These are phyloP conservation scores for Arthrobotrys iridis DNA, from an alignment of 2,329 filamentous ascomycete species.

Conservation along the genomic window DNA sequence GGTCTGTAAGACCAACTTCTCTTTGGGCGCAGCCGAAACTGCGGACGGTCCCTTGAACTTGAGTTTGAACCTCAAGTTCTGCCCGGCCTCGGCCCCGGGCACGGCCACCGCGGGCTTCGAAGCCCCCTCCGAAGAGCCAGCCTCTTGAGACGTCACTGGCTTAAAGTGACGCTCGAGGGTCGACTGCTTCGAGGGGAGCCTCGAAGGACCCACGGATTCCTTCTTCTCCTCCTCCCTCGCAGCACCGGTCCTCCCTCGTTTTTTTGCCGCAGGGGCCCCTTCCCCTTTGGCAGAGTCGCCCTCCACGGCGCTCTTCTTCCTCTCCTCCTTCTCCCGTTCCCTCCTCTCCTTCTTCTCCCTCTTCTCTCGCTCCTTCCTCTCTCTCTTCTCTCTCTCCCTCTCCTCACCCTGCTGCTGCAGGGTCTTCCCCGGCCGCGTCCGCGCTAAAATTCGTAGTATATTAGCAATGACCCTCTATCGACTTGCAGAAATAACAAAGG, in stretches of 20 bases:
- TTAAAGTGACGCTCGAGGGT: slow-evolving; percentile 34
- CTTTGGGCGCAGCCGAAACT: slow-evolving; percentile 9
- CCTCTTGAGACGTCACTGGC: slow-evolving; percentile 22
- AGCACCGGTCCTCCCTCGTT: not conserved
- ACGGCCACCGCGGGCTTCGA: not conserved
- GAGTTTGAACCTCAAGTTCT: slow-evolving; percentile 26
- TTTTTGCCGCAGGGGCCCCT: not conserved
- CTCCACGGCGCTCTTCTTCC: not conserved
- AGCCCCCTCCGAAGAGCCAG: not conserved
- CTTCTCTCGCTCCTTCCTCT: not conserved
- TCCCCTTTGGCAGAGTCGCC: not conserved
- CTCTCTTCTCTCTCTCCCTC: not conserved
- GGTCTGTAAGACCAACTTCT: slow-evolving; percentile 34
- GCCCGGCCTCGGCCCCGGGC: slow-evolving; percentile 5
- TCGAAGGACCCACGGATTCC: not conserved
- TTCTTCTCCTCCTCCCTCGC: slow-evolving; percentile 8
- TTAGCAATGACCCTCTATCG: not conserved
- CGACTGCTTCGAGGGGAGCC: slow-evolving; percentile 25
- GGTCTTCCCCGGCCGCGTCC: slow-evolving; percentile 10
- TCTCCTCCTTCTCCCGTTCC: not conserved
- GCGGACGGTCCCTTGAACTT: not conserved
- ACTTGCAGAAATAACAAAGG: not conserved
- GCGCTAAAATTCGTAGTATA: not conserved
- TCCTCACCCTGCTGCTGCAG: not conserved
- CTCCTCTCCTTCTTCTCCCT: slow-evolving; percentile 13